Evolutionary conservation across 2,329 filamentous ascomycete species (phyloP), one percentile per base, ranked within the genome.

Genomic region (Penicillium sp.): DNA sequence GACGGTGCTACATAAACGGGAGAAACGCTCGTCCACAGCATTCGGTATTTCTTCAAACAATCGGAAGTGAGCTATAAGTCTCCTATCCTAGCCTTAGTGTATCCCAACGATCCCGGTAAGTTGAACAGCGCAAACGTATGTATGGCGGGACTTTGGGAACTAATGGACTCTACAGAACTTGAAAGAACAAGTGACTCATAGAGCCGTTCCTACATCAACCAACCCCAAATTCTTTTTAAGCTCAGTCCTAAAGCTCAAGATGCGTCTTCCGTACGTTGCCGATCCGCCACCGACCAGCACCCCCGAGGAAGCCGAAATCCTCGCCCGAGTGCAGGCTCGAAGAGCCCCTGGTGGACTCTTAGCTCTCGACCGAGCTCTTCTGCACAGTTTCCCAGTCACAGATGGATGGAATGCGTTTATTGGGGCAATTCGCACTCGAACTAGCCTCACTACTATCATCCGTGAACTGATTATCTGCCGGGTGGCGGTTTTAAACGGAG

Each of bases 391-490:
- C 47, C 81, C 83, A 3, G 78, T 87, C 15, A 80, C 84, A 47
- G 83, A 86, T 70, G 85, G 85, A 58, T 87, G 85, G 83, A 87
- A 86, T 70, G 77, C 81, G 21, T 86, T 86, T 67, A 77, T 87
- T 35, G 83, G 83, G 47, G 78, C 84, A 44, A 84, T 87, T 49
- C 82, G 85, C 49, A 85, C 82, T 1, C 74, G 78, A 61, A 87
- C 83, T 6, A 81, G 78, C 13, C 76, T 87, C 3, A 71, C 82
- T 3, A 74, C 78, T 3, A 72, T 78, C 38, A 70, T 92, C 57
- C 88, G 91, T 67, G 92, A 96, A 81, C 82, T 93, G 19, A 89
- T 91, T 67, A 93, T 96, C 69, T 92, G 88, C 71, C 86, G 92
- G 53, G 90, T 96, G 15, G 92, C 92, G 13, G 88, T 90, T 17